A percentile compares a stretch with the other conserved stretches of the same genome.
These are phyloP conservation scores for Myxozyma monticola DNA, from an alignment of 805 yeast genomes.

Conservation along the genomic window DNA sequence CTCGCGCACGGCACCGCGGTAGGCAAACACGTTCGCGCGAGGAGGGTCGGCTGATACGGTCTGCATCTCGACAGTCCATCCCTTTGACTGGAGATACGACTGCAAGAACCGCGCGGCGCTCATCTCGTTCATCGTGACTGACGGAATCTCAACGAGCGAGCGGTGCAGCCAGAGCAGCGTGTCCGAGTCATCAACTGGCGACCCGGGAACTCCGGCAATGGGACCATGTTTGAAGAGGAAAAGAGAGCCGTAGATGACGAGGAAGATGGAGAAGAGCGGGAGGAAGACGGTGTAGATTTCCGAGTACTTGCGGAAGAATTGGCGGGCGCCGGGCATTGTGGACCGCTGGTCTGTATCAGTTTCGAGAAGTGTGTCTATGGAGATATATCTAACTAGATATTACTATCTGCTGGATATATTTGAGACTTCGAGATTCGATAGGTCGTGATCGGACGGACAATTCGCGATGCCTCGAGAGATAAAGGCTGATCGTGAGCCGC, in stretches of 20 bases:
- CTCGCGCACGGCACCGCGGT: slow-evolving; percentile 47
- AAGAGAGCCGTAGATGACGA: slow-evolving; percentile 12
- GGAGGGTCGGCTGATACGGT: slow-evolving; percentile 38
- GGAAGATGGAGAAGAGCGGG: slow-evolving; percentile 20
- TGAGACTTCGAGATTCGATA: too few relatives aligned
- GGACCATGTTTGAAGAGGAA: slow-evolving; percentile 2
- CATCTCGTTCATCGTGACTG: slow-evolving; percentile 42
- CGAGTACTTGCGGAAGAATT: slow-evolving; percentile 21
- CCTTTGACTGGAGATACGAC: slow-evolving; percentile 44
- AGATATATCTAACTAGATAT: too few relatives aligned
- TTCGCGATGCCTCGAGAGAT: too few relatives aligned
- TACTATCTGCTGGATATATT: too few relatives aligned
- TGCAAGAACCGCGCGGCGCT: slow-evolving; percentile 45
- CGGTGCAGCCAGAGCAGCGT: slow-evolving; percentile 35
- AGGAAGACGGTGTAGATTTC: slow-evolving; percentile 29
- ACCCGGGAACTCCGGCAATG: slow-evolving; percentile 4
- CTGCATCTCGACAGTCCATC: slow-evolving; percentile 55
- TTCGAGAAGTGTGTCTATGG: too few relatives aligned
- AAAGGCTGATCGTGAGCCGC: too few relatives aligned
- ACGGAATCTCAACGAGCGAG: slow-evolving; percentile 40
- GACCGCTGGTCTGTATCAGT: too few relatives aligned
- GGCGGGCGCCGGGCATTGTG: too few relatives aligned
- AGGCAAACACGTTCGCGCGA: slow-evolving; percentile 60
- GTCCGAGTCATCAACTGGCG: slow-evolving; percentile 6
- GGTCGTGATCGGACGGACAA: too few relatives aligned